These are phyloP conservation scores for Cryptococcus jaspeensis DNA, from an alignment of 1,284 basidiomycete genomes.

Conservation along the genomic window DNA sequence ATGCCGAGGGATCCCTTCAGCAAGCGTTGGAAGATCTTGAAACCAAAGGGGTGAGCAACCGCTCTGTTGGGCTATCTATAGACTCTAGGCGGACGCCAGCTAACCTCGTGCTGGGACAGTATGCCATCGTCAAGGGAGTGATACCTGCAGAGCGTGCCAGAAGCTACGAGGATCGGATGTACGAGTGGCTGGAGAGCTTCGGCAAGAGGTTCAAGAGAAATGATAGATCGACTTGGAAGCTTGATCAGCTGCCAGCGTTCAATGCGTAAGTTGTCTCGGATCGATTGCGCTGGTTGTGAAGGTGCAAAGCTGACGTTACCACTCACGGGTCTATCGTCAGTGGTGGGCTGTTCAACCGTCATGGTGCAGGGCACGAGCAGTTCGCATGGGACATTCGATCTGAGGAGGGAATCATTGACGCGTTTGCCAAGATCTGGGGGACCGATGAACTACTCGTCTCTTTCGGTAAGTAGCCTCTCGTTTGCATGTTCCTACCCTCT, in stretches of 20 bases:
- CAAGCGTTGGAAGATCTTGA: slow-evolving; percentile 21
- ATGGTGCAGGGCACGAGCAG: slow-evolving; percentile 46
- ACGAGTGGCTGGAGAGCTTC: slow-evolving; percentile 42
- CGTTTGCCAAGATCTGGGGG: slow-evolving; percentile 42
- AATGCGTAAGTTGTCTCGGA: slow-evolving; percentile 13
- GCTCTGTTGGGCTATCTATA: not conserved
- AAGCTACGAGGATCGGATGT: slow-evolving; percentile 40
- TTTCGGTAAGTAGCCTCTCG: slow-evolving; percentile 21
- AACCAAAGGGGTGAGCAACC: slow-evolving; percentile 29
- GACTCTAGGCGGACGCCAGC: not conserved
- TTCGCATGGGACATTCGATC: slow-evolving; percentile 3
- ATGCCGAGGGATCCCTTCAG: slow-evolving; percentile 1
- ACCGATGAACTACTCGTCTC: slow-evolving; percentile 45
- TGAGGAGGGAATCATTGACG: slow-evolving; percentile 28
- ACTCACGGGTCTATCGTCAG: slow-evolving; percentile 24
- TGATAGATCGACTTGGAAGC: slow-evolving; percentile 42
- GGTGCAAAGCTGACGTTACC: slow-evolving; percentile 38
- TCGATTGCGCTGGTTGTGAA: slow-evolving; percentile 3
- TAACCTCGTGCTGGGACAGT: slow-evolving; percentile 16
- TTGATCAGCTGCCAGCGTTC: slow-evolving; percentile 3
- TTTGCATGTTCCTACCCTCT: slow-evolving; percentile 16
- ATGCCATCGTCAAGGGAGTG: slow-evolving; percentile 45
- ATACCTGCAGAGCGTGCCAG: slow-evolving; percentile 36
- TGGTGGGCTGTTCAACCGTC: slow-evolving; percentile 41
- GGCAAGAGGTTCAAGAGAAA: slow-evolving; percentile 40